Base-by-base conservation (phyloP, 345 rosid genomes). In the Sonneratia alba region DNA sequence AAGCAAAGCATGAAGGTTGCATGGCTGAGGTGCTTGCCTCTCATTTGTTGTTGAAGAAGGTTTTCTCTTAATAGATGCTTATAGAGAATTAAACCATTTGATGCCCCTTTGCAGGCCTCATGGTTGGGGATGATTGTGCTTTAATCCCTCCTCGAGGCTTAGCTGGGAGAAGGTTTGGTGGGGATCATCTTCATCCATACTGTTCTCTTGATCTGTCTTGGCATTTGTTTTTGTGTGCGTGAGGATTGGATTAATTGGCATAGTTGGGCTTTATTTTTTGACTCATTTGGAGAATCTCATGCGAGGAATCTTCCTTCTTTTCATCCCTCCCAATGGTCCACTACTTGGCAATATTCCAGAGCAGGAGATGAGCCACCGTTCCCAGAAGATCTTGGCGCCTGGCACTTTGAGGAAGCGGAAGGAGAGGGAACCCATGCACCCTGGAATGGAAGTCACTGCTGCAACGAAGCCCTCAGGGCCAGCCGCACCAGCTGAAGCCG, bases 301-400 rank as follows among this genome's bases (percentile, higher is more conserved):
- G 55, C 7, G 3, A 49, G 19, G 55, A 49, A 14, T 15, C 55
- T 42, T 42, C 2, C 45, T 9, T 42, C 45, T 42, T 71, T 66
- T 3, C 16, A 37, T 67, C 56, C 56, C 24, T 32, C 34, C n/a
- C 22, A 45, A n/a, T 42, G 64, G 71, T 67, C 80, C 14, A 71
- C 79, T 80, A 89, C 95, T 91, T 91, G 96, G 96, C 90, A 86
- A 83, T 88, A 84, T 81, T 89, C 82, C 79, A 73, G 87, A 92
- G 88, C 82, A 85, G 83, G 85, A 90, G 86, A 93, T 93, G 98
- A 97, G 97, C 74, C 84, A 86, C 22, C 92, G 91, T 49, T 86
- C 97, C 70, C 89, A 93, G 66, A 96, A 95, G 53, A 83, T 84
- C 70, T 66, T 84, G 77, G 85, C 91, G 79, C 24, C 69, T 40